Evolutionary conservation across 148 eudicot genomes (phyloP), one percentile per base, ranked within the genome.

Genomic region (Nepenthes mirabilis): DNA sequence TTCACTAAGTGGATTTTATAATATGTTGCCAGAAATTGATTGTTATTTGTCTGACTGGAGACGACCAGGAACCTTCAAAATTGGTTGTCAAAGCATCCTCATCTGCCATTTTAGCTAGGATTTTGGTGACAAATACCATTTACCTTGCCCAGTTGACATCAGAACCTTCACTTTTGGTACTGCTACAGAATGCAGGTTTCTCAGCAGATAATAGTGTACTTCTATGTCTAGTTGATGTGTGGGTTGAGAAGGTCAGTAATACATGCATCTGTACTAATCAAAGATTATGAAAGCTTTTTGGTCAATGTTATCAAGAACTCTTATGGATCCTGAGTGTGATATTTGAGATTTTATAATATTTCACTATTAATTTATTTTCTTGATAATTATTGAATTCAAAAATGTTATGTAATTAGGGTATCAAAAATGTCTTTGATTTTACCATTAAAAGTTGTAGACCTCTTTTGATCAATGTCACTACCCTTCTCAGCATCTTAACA

Each of bases 181-280:
- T 78, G 37, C 95, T 93, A 53, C 99, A 89, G 71, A 78, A 75
- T 58, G 77, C 81, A 32, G 99, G 99, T 40, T 80, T 88, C 72
- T 75, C 89, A 14, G 68, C 36, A 52, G 96, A 89, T 56, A 94
- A 93, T 61, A 93, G 82, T 65, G 63, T 93, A 61, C 96, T 93
- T 70, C 95, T 93, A 58, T 85, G 88, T 76, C 82, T 93, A 65
- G 88, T 86, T 74, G 98, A 93, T 58, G 68, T 81, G 56, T 93
- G 98, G 98, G 84, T 93, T 60, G 98, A 93, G 65, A 88, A 93
- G 94, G 98, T 93, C 49, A 74, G 77, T 72, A n/a, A 53, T 67
- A 9, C 58, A 12, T 52, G 56, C 33, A 43, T 37, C 13, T 59
- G 8, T 14, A 7, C 33, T 65, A 35, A 32, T 23, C 34, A 52